These are phyloP conservation scores for Termitomyces sp. DNA, from an alignment of 768 basidiomycete genomes.

Conservation along the genomic window DNA sequence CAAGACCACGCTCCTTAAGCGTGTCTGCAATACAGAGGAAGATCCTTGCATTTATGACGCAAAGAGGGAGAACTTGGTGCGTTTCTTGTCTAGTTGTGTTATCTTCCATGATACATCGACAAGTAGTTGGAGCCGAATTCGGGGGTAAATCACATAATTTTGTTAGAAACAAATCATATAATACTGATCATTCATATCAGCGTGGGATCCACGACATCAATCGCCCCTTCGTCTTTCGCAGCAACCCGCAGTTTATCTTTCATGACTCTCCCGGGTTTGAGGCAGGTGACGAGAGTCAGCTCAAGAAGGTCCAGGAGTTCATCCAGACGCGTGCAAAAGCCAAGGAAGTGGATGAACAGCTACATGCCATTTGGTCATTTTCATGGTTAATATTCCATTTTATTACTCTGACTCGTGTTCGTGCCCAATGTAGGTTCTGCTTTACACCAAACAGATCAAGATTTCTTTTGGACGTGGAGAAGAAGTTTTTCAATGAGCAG, in stretches of 20 bases:
- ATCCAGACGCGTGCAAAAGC: background rate
- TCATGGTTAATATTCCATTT: background rate
- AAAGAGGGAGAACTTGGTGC: background rate
- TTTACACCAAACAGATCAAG: background rate
- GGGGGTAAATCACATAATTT: background rate
- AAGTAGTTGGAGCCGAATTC: background rate
- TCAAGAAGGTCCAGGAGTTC: slow-evolving; percentile 1
- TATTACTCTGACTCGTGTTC: background rate
- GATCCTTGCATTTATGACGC: background rate
- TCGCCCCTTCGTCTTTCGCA: background rate
- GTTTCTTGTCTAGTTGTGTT: background rate
- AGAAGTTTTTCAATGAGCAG: background rate
- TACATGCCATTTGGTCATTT: background rate
- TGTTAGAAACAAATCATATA: background rate
- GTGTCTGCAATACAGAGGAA: background rate
- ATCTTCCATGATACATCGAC: background rate
- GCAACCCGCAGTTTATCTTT: slow-evolving; percentile 1
- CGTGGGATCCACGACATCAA: background rate
- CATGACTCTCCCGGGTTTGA: background rate
- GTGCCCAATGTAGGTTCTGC: background rate
- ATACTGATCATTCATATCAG: background rate
- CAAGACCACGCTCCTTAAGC: slow-evolving; percentile 4
- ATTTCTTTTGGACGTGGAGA: background rate
- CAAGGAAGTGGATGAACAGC: background rate
- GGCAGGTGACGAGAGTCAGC: background rate